Evolutionary conservation across 768 basidiomycete species (phyloP).

Genomic region (Exsudoporus frostii): DNA sequence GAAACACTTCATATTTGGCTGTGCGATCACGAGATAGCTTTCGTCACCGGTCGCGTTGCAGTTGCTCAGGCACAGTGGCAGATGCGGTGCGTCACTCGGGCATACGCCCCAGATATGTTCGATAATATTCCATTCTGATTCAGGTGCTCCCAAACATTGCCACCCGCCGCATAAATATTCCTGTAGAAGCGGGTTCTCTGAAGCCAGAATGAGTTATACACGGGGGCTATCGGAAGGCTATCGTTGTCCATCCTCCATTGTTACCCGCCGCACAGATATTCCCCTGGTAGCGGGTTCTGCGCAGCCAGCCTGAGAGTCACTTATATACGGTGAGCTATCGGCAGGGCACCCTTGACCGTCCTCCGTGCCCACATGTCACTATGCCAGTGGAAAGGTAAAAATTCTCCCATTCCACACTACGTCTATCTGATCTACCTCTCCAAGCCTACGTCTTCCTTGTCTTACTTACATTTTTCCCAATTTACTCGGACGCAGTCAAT

Average conservation of each 20-base stretch:
- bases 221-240: neutral
- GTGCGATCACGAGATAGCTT: too few relatives aligned
- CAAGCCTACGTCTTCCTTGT: neutral
- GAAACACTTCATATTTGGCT: neutral
- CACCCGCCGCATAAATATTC: neutral
- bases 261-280: neutral
- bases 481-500: neutral
- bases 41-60: too few relatives aligned
- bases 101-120: neutral
- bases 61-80: too few relatives aligned
- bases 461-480: neutral
- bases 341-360: too few relatives aligned
- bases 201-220: neutral
- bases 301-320: neutral
- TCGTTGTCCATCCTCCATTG: too few relatives aligned
- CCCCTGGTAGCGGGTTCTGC: neutral
- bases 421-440: neutral
- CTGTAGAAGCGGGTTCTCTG: neutral
- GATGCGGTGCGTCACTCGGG: neutral
- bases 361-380: neutral
- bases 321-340: neutral
- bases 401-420: neutral
- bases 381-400: conserved; percentile 3
- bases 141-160: neutral
- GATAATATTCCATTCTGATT: neutral